phyloP scores from a whole-genome alignment of 345 rosid genomes.

The Ailanthus altissimus region DNA sequence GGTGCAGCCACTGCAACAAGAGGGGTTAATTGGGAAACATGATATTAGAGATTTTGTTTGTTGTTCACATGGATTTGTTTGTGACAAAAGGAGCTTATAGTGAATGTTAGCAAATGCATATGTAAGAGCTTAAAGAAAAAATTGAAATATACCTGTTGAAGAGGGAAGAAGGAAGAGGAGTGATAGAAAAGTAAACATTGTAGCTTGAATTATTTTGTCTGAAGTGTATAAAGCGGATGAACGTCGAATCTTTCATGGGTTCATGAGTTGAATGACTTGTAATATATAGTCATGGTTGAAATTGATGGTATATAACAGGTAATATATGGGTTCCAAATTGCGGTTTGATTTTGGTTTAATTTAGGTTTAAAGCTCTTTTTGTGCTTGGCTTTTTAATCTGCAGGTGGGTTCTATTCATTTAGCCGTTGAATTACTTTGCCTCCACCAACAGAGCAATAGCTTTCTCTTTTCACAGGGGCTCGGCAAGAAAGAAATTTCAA shows the following conservation, averaged over 20 bases:
- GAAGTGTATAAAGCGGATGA: neutral
- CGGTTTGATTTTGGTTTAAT: neutral
- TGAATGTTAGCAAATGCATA: neutral
- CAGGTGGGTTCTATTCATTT: neutral
- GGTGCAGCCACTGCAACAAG: constrained; percentile 32
- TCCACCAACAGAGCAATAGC: neutral
- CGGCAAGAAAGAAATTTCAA: neutral
- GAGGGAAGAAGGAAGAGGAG: constrained; percentile 16
- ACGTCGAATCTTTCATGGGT: neutral
- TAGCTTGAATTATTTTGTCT: neutral
- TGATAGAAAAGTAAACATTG: neutral
- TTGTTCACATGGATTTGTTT: neutral
- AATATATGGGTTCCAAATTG: neutral
- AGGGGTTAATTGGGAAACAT: constrained; percentile 4
- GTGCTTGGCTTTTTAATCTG: neutral
- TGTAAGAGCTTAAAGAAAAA: neutral
- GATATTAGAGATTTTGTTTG: neutral
- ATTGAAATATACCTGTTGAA: constrained; percentile 12
- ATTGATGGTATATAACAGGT: neutral
- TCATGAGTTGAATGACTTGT: neutral
- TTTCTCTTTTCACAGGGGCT: neutral
- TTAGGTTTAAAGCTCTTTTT: constrained; percentile 1
- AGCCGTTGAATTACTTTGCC: neutral
- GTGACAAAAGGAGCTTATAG: neutral
- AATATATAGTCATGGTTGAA: neutral